Base-by-base conservation (phyloP, 176 grass and related monocot genomes). In the Calamus simplicifolius region DNA sequence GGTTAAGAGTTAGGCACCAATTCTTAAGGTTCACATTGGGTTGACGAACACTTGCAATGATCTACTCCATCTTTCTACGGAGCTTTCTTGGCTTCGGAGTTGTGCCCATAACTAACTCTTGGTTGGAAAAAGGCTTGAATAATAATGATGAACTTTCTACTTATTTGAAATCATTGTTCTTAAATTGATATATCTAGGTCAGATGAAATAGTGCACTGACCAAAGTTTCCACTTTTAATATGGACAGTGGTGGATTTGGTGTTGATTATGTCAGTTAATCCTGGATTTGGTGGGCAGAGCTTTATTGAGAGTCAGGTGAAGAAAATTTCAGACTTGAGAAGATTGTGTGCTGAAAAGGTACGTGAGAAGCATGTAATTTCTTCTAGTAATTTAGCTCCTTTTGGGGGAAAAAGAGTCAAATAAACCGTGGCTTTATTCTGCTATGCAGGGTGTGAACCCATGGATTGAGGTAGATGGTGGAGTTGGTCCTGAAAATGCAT, bases 231-330 rank as follows among this genome's bases (percentile, higher is more conserved):
- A 52, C 16, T 61, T 15, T 50, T 67, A 63, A 25, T 18, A 6
- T 63, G 25, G 49, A 56, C 75, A 92, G 93, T 87, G 68, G 87
- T 92, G 73, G 93, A 98, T 78, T 69, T 98, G 56, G 93, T 98
- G 48, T 89, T 98, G 81, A 98, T 98, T 58, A 98, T 98, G 93
- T 98, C 93, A 3, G 93, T 98, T 52, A 98, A 98, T 69, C 93
- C 93, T 85, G 93, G 93, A 43, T 98, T 98, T 73, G 93, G 93
- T 61, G 87, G 93, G 19, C 93, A 98, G 67, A 89, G 93, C 76
- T 98, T 98, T 77, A 98, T 98, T n/a, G 93, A 98, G 73, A 98
- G 93, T 72, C 93, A 98, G 73, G 93, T 98, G 62, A 88, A 98
- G 78, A 98, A 98, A 83, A 98, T 85, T 67, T 84, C 84, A 26